Base-by-base conservation (phyloP, 345 rosid genomes). In the Boechera retrofracta region DNA sequence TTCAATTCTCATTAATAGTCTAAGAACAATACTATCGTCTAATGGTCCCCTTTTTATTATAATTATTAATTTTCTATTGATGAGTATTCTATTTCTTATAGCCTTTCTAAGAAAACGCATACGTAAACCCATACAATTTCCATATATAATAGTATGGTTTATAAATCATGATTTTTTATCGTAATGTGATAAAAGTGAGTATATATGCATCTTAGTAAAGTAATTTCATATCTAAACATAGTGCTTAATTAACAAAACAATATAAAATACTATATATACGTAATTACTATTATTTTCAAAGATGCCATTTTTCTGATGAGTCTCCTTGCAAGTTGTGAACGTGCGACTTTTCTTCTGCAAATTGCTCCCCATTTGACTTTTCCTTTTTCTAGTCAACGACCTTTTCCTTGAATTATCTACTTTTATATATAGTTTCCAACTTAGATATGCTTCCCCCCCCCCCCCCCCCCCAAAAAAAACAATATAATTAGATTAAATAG, bases 141-240 rank as follows among this genome's bases (percentile, higher is more conserved):
- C 53, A 16, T 71, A 38, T 65, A 72, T 6, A 66, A 58, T 72
- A 72, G 1, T 9, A 31, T 42, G 33, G 41, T 16, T 65, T 47
- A 45, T 10, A 28, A 42, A 6, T 33, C 42, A 28, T 44, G 38
- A 36, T 68, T 60, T 70, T 64, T 18, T 24, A 71, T 65, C 29
- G 33, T 57, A 26, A 67, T 64, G 28, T 66, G 55, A 6, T 33
- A 7, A 60, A 66, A 77, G 71, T 64, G 59, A 78, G 74, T 32
- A 78, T 78, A 78, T 78, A 73, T 78, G 82, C 67, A 73, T 78
- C 78, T 78, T 44, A 28, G 13, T 79, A 79, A 79, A 79, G 82
- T 60, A 79, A 61, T 7, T 60, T 60, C 82, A 61, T 79, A 79
- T 73, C 74, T 67, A 42, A 59, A 28, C 68, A 41, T 67, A 79